Evolutionary conservation across 2,329 filamentous ascomycete species (phyloP), one percentile per base, ranked within the genome.

Genomic region (Domatiomyces globalis): DNA sequence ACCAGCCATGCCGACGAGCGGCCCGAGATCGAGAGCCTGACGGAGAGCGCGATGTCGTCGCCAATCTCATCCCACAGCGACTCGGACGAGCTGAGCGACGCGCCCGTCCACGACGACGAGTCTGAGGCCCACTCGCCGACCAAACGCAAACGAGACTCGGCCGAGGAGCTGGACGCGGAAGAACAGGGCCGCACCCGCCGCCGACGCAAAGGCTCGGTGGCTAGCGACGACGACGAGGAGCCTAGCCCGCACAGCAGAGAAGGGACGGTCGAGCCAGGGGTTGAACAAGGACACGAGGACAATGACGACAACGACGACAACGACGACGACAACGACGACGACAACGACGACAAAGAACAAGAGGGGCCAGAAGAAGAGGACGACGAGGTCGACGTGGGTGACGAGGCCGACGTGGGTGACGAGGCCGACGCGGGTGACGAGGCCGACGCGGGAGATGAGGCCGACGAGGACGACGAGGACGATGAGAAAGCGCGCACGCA

Each of bases 381-480:
- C 43, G 63, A 66, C 50, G 60, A 62, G 39, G 61, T 62, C 48
- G 64, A 65, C 18, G 63, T 62, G 43, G 67, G 68, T 48, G 63
- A 65, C 45, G 66, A 67, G 6, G 81, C 81, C 63, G 92, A 90
- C 69, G 82, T 81, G 62, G 78, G 78, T 43, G 89, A 69, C 46
- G 67, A 70, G 19, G 61, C 61, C 43, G 73, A 69, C 58, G 63
- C 65, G 49, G 73, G n/a, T n/a, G 63, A 85, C 57, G 79, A 84
- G 62, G 81, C 81, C 63, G 92, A 90, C 69, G 82, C 81, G 62
- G 78, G 78, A 43, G 89, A 69, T 46, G 67, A 70, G 19, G 61
- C 61, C 43, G 73, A 69, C 58, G 63, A 65, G 49, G 73, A 70
- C 57, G 71, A 70, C 15, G 33, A 39, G 12, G 33, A 39, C 12